Base-by-base conservation (phyloP, 352 stramenopile genomes). In the Phytophthora hibernalis region DNA sequence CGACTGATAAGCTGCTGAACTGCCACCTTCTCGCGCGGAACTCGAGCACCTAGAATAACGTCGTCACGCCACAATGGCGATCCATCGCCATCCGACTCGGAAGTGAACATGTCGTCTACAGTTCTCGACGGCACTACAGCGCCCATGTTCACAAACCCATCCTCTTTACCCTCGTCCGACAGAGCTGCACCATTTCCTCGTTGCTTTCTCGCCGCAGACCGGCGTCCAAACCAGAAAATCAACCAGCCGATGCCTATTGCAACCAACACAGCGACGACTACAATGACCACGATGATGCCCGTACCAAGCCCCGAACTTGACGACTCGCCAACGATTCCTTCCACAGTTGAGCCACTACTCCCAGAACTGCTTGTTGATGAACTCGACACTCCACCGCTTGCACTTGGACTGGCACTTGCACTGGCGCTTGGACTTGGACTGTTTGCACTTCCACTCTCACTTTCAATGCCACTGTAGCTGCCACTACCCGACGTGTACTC, bases 21-120 rank as follows among this genome's bases (percentile, higher is more conserved):
- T 8, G 60, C 15, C 30, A 79, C 57, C 15, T 68, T 67, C 47
- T 77, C 68, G 48, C 71, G 71, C 42, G 68, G 58, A 42, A 79
- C 67, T 22, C 72, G 68, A 48, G 68, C 53, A 10, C 52, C 72
- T 13, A 77, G 28, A 37, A 77, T 74, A 5, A 44, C 38, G 18
- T 68, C 21, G 24, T 79, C 68, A 26, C 59, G 62, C 65, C 65
- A 68, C 47, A 79, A 24, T 43, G 24, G 11, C 16, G 45, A 21
- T 21, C 13, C 37, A 20, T 43, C 37, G 12, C 37, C 37, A 13
- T 38, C 31, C 31, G 31, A 38, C 31, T 38, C 31, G 31, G 31
- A 38, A 5, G 31, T 38, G 31, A 38, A 38, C 31, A 38, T 38
- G 31, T 38, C 31, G 20, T 43, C 37, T 4, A 43, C 45, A 33